Base-by-base conservation (phyloP, 352 stramenopile species). In the Phytopythium helicoides region DNA sequence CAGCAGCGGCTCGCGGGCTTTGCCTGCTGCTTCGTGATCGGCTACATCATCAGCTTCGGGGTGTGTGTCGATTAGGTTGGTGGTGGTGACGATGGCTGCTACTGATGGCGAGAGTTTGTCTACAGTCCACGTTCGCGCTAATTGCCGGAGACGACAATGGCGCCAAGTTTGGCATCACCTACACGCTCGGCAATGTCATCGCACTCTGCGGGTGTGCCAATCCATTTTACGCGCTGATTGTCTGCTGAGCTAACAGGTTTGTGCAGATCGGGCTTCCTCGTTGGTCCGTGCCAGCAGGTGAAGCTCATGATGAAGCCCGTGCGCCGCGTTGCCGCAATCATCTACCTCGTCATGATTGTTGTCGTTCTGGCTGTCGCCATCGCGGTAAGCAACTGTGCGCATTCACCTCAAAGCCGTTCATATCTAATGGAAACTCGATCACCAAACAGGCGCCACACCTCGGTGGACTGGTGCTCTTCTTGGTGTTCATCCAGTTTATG, bases 261-360 rank as follows among this genome's bases (percentile, higher is more conserved):
- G 21, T 12, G n/a, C 33, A 91, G 83, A 0, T 94, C 85, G 5
- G 85, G 81, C 0, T 94, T 94, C 47, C 72, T 94, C 0, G 85
- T 91, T 3, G 85, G 85, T 5, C 85, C 81, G 0, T 78, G 61
- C 64, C 80, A 92, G 71, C 85, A 94, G 47, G 53, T 86, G 51
- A 92, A 92, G 62, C 79, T 91, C 54, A 94, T 94, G 85, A 87
- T 92, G 60, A 92, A 92, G 56, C 85, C 85, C 21, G 68, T 92
- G 47, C 80, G 85, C 0, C 74, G 85, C 21, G 62, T 92, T 39
- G 85, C 81, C 0, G 77, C 85, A 12, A 38, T 81, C 33, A 74
- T 92, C 62, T 94, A 92, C 63, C 47, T 94, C 12, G 33, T 56
- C 18, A 91, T 92, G 82, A 92, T 94, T 60, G 36, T 84, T 28